Conservation (phyloP, 768 basidiomycete genomes). For the Agaricus bisporus region DNA sequence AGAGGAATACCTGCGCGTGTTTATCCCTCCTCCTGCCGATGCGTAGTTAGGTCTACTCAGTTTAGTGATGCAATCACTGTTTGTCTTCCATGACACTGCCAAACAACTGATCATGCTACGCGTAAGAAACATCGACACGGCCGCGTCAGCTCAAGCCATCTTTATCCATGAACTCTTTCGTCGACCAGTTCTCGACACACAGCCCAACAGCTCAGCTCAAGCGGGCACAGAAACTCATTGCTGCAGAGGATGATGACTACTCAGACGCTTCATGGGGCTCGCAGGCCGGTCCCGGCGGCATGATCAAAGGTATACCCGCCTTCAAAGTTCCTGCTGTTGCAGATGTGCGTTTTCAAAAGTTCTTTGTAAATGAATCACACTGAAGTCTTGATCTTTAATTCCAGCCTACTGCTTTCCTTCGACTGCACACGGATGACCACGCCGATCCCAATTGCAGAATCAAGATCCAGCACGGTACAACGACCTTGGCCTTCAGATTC, state of each 20-base stretch:
- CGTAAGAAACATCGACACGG: constrained; percentile 30
- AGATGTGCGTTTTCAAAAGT: constrained; percentile 50
- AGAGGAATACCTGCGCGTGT: constrained; percentile 35
- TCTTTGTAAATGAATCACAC: background rate
- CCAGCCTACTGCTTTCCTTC: constrained; percentile 87
- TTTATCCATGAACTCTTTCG: constrained; percentile 61
- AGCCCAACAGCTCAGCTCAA: constrained; percentile 42
- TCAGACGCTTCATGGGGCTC: constrained; percentile 80
- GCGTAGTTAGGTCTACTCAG: no score
- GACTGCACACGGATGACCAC: constrained; percentile 91
- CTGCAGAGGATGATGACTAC: constrained; percentile 57
- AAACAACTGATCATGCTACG: constrained; percentile 26
- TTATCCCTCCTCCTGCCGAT: constrained; percentile 28
- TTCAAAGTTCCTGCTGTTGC: constrained; percentile 70
- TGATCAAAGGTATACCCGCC: constrained; percentile 63
- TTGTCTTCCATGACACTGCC: constrained; percentile 13
- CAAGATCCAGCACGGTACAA: constrained; percentile 98
- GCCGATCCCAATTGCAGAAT: constrained; percentile 93
- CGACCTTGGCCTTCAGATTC: constrained; percentile 95
- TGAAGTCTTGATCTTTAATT: background rate
- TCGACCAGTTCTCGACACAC: constrained; percentile 58
- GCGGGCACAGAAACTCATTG: constrained; percentile 36
- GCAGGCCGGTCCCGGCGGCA: constrained; percentile 70
- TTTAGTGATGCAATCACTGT: constrained; percentile 5
- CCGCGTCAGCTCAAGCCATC: constrained; percentile 35